Conservation (phyloP, 2,329 filamentous ascomycete genomes). For the Microdochium bolleyi region DNA sequence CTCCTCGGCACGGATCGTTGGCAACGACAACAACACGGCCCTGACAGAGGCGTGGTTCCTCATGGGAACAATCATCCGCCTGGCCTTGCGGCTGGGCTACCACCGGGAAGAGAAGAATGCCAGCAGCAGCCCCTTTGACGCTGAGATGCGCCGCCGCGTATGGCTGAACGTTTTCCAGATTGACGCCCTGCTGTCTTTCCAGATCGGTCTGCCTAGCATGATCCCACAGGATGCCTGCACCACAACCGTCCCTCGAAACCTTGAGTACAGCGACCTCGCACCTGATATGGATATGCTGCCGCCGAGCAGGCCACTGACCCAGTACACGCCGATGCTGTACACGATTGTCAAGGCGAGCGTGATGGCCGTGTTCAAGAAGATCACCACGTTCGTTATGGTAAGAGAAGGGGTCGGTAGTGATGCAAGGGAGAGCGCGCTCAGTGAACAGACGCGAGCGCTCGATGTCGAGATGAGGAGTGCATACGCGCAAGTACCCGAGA, state of each 20-base stretch:
- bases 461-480: constrained; percentile 10
- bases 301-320: constrained; percentile 9
- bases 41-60: constrained; percentile 29
- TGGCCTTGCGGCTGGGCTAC: constrained; percentile 32
- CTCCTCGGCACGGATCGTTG: not conserved
- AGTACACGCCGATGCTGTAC: constrained; percentile 12
- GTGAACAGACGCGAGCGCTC: constrained; percentile 3
- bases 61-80: constrained; percentile 26
- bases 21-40: constrained; percentile 11
- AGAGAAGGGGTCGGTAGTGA: not conserved
- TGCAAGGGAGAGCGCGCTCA: not conserved
- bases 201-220: constrained; percentile 40
- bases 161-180: constrained; percentile 31
- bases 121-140: constrained; percentile 17
- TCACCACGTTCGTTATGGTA: constrained; percentile 10
- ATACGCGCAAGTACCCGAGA: constrained; percentile 14
- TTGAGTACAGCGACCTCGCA: constrained; percentile 29
- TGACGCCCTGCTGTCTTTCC: constrained; percentile 35
- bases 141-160: constrained; percentile 31
- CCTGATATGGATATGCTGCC: constrained; percentile 22
- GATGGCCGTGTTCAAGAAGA: constrained; percentile 15
- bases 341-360: constrained; percentile 18
- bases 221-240: constrained; percentile 26
- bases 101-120: constrained; percentile 22
- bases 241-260: constrained; percentile 26